Percentiles rank a stretch among this genome's conserved stretches.
phyloP scores from a whole-genome alignment of 2,329 filamentous ascomycete genomes.

The Paracoccidioides brasiliensis region DNA sequence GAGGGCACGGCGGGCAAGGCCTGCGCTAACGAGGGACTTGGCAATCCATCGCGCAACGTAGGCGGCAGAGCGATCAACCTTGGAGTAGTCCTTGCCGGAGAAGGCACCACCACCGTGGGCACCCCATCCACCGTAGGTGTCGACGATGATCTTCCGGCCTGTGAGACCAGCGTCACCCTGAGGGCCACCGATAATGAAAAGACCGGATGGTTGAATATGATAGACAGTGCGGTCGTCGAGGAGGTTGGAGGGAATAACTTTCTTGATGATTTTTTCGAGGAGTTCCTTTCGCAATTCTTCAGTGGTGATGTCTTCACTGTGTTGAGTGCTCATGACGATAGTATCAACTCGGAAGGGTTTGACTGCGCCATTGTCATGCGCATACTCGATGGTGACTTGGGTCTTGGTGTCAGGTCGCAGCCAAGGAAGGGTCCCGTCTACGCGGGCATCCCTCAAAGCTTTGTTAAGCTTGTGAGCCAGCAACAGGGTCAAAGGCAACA shows the following conservation, averaged over 20 bases:
- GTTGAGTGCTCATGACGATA: slow-evolving; percentile 91
- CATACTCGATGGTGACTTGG: slow-evolving; percentile 97
- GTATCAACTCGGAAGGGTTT: slow-evolving; percentile 88
- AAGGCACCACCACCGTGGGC: slow-evolving; percentile 99
- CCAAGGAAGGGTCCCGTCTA: slow-evolving; percentile 80
- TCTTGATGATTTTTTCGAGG: slow-evolving; percentile 92
- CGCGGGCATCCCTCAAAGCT: slow-evolving; percentile 81
- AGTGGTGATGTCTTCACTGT: slow-evolving; percentile 75
- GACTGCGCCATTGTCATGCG: slow-evolving; percentile 88
- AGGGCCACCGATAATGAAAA: slow-evolving; percentile 97
- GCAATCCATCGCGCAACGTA: slow-evolving; percentile 98
- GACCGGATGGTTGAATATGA: slow-evolving; percentile 97
- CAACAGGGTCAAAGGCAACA: slow-evolving; percentile 85
- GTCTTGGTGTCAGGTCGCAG: slow-evolving; percentile 98
- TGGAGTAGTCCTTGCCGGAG: slow-evolving; percentile 99
- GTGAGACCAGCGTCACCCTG: slow-evolving; percentile 98
- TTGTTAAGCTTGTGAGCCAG: slow-evolving; percentile 95
- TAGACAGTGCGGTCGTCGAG: slow-evolving; percentile 89
- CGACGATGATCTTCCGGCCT: slow-evolving; percentile 98
- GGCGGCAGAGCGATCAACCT: slow-evolving; percentile 96
- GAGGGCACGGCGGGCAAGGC: slow-evolving; percentile 79
- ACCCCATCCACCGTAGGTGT: slow-evolving; percentile 99
- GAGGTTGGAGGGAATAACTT: slow-evolving; percentile 83
- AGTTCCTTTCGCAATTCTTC: slow-evolving; percentile 91
- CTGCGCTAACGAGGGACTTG: slow-evolving; percentile 86